Conservation (phyloP, 176 grass and related monocot genomes). For the Pharus latifolius region DNA sequence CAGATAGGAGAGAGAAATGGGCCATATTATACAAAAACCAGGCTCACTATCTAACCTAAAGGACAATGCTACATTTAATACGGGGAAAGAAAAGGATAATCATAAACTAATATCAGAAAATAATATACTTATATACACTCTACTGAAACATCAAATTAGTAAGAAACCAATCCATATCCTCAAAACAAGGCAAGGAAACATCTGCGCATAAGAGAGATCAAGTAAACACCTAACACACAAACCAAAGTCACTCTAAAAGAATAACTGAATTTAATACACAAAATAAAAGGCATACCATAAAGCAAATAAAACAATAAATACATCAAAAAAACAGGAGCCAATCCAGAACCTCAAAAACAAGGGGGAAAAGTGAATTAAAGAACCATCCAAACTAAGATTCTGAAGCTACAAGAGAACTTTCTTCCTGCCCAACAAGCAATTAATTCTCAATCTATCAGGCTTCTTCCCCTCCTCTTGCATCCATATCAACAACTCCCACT, state of each 20-base stretch:
- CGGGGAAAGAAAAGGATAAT: not conserved
- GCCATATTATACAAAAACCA: not conserved
- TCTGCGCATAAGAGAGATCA: no score
- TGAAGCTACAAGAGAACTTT: not conserved
- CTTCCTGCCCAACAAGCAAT: not conserved
- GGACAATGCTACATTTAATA: not conserved
- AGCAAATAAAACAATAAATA: no score
- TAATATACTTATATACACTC: no score
- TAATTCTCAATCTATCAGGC: no score
- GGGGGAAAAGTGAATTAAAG: not conserved
- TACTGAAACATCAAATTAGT: not conserved
- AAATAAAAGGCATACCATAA: no score
- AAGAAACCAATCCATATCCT: not conserved
- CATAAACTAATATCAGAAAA: constrained; percentile 1
- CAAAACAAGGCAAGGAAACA: not conserved
- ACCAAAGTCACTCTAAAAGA: no score
- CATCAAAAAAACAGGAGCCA: no score
- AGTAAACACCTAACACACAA: no score
- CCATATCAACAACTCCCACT: no score
- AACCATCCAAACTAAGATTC: not conserved
- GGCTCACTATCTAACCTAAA: not conserved
- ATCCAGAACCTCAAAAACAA: not conserved
- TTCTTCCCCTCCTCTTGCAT: no score
- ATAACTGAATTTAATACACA: no score
- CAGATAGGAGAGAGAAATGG: not conserved